Evolutionary conservation across 1,284 basidiomycete genomes (phyloP).

Genomic region (Ceratobasidium papillatum): DNA sequence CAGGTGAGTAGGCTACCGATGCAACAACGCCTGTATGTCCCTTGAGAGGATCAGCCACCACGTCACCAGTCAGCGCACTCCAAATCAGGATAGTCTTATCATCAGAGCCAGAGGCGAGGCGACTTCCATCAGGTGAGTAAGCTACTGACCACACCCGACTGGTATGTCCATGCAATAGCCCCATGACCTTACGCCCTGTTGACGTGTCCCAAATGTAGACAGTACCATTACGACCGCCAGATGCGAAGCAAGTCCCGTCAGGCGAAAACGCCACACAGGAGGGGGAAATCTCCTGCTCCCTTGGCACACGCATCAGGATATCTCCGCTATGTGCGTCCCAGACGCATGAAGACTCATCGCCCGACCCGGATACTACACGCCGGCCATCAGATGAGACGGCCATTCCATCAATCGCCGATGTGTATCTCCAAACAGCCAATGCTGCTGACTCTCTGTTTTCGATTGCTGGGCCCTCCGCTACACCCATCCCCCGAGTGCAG

Average conservation of each 20-base stretch:
- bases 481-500: not conserved
- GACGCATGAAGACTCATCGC: too few species aligned
- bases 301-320: too few species aligned
- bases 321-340: too few species aligned
- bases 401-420: not conserved
- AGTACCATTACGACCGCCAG: not conserved
- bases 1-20: slow-evolving; percentile 21
- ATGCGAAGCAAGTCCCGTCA: not conserved
- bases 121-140: too few species aligned
- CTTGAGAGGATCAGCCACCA: too few species aligned
- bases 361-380: not conserved
- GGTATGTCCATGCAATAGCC: not conserved
- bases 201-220: not conserved
- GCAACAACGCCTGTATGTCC: too few species aligned
- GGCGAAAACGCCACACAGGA: not conserved
- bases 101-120: too few species aligned
- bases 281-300: too few species aligned
- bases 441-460: not conserved
- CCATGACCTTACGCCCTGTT: too few species aligned
- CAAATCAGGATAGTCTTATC: too few species aligned
- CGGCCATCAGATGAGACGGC: not conserved
- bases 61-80: too few species aligned
- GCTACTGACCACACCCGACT: too few species aligned
- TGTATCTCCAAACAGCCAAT: not conserved
- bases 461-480: not conserved